Percentiles rank a stretch among this genome's conserved stretches.
Conservation (phyloP, 805 yeast species). For the Maudiozyma barnettii region DNA sequence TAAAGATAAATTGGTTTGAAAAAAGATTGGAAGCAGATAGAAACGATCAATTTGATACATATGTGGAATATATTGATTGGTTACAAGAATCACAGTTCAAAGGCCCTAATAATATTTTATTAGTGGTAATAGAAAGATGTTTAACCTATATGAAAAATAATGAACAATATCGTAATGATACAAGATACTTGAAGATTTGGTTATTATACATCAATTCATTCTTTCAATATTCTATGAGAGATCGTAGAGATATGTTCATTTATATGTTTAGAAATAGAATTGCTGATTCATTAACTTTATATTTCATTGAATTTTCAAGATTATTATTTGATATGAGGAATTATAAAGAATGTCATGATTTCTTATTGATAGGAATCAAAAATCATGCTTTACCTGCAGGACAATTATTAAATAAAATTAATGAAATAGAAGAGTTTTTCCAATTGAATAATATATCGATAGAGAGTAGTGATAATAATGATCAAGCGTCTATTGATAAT, state of each 20-base stretch:
- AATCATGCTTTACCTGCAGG: constrained; percentile 52
- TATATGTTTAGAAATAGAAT: constrained; percentile 65
- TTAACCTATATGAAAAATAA: constrained; percentile 59
- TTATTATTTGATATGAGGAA: constrained; percentile 12
- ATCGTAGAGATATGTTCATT: constrained; percentile 62
- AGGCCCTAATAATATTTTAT: constrained; percentile 60
- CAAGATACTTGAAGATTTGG: constrained; percentile 74
- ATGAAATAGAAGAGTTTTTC: constrained; percentile 12
- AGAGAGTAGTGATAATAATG: neutral
- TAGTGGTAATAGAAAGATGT: constrained; percentile 58
- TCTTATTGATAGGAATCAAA: constrained; percentile 30
- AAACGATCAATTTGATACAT: neutral
- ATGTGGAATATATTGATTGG: constrained; percentile 64
- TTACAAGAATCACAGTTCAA: constrained; percentile 48
- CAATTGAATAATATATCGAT: constrained; percentile 8
- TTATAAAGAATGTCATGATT: constrained; percentile 15
- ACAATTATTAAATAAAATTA: constrained; percentile 37
- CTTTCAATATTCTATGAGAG: constrained; percentile 39
- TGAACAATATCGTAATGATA: constrained; percentile 64
- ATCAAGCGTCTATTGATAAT: neutral
- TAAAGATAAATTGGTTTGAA: neutral
- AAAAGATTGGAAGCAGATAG: neutral
- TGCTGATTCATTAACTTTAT: constrained; percentile 55
- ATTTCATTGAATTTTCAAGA: constrained; percentile 70
- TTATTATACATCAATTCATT: constrained; percentile 50